Evolutionary conservation across 768 basidiomycete genomes (phyloP), one percentile per base, ranked within the genome.

Genomic region (Kwoniella heveanensis): DNA sequence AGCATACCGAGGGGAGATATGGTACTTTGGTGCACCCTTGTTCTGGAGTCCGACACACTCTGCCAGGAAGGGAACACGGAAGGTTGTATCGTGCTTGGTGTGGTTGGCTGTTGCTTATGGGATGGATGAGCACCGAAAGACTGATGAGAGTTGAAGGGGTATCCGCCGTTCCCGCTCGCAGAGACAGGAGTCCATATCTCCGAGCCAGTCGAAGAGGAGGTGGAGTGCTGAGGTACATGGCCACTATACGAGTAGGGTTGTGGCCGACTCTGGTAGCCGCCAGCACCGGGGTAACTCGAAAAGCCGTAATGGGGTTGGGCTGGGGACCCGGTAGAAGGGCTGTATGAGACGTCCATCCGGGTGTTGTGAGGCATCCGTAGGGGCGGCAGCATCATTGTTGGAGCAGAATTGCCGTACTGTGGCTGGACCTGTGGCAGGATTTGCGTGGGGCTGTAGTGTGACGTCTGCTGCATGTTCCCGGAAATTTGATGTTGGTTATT

Each of bases 11-110:
- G 21, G 7, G 60, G 60, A 17, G 64, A 65, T 13, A 65, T 65
- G 5, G 64, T 65, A 25, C 64, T 57, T 30, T 52, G 51, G 8
- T 29, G 12, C 21, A 25, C 53, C 21, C 37, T 47, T 19, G 47
- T n/a, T 15, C 63, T 36, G 8, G n/a, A 24, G 36, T 58, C 57
- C 2, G 63, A 55, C 17, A 53, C 57, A 25, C 39, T 37, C n/a
- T 59, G 39, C 64, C 64, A 65, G 9, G 48, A 30, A 13, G 29
- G 50, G 39, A 65, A 65, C 10, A 46, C 57, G 1, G 53, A 54
- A 24, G 64, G 64, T n/a, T 65, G 64, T 10, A 60, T 60, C 1
- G 64, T 60, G 22, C 58, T 39, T n/a, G 52, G 64, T 17, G 57
- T 55, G 21, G 46, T 50, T 10, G 57, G 57, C 12, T 37, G 57